phyloP scores from a whole-genome alignment of 352 stramenopile genomes.

The Phytophthora hybrid region DNA sequence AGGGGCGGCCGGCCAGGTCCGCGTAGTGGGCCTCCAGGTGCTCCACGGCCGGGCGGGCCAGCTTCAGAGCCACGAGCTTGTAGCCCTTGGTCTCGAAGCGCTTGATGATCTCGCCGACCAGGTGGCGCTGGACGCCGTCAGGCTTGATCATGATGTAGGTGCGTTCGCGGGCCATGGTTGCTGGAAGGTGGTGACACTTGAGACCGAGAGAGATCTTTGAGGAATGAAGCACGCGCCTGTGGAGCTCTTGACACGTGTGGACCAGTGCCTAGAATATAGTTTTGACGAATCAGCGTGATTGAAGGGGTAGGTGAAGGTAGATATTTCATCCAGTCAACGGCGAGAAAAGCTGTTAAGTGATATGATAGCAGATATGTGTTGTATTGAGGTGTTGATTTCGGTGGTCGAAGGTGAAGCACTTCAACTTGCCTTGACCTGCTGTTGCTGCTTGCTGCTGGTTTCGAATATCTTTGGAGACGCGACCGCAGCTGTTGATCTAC shows the following conservation, averaged over 20 bases:
- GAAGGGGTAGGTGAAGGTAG: background rate
- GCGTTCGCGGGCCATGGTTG: conserved; percentile 90
- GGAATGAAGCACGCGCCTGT: conserved; percentile 18
- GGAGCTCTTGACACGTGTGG: conserved; percentile 16
- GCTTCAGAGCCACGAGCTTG: conserved; percentile 95
- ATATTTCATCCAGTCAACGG: conserved; percentile 7
- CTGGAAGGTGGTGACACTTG: conserved; percentile 25
- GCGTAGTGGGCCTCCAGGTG: conserved; percentile 95
- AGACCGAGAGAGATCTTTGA: conserved; percentile 35
- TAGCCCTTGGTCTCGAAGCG: conserved; percentile 97
- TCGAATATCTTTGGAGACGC: background rate
- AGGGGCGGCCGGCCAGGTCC: conserved; percentile 91
- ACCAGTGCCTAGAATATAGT: conserved; percentile 10
- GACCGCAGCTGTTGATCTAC: background rate
- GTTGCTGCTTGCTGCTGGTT: background rate
- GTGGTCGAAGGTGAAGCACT: conserved; percentile 11
- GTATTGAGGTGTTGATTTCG: background rate
- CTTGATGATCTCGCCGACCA: conserved; percentile 95
- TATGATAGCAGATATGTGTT: too few species aligned
- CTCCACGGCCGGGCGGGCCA: conserved; percentile 92
- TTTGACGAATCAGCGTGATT: conserved; percentile 18
- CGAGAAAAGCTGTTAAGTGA: background rate
- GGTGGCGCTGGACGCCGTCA: conserved; percentile 93
- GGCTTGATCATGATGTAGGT: conserved; percentile 97
- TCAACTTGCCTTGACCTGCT: conserved; percentile 6